Evolutionary conservation across 1,284 basidiomycete species (phyloP).

Genomic region (Trichosporon sp.): DNA sequence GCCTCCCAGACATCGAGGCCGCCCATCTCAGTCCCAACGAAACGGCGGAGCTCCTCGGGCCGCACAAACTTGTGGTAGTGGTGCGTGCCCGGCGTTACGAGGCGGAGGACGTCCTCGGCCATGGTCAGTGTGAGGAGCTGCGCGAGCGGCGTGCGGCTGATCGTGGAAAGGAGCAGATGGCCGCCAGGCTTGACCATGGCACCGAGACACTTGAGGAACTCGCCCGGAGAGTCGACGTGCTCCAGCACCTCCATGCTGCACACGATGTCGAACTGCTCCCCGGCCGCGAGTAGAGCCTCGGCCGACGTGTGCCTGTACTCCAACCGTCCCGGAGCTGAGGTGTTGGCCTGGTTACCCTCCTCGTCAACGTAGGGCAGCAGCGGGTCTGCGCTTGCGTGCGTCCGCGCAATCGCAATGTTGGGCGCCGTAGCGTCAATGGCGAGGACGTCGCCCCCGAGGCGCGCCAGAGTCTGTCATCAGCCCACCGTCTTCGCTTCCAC

Average conservation of each 20-base stretch:
- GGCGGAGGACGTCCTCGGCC: constrained; percentile 79
- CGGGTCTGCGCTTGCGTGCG: constrained; percentile 81
- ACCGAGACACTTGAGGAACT: constrained; percentile 79
- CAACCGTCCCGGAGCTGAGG: constrained; percentile 66
- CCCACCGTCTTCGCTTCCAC: too few species aligned
- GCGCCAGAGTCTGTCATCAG: constrained; percentile 70
- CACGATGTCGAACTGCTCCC: constrained; percentile 79
- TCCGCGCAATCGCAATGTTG: constrained; percentile 82
- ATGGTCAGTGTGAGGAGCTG: constrained; percentile 87
- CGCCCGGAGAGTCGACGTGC: constrained; percentile 88
- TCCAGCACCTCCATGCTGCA: constrained; percentile 98
- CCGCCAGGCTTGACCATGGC: constrained; percentile 89
- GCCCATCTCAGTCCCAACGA: constrained; percentile 68
- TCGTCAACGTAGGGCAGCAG: constrained; percentile 72
- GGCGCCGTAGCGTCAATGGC: constrained; percentile 88
- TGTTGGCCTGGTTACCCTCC: constrained; percentile 84
- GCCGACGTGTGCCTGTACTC: constrained; percentile 77
- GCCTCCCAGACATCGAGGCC: constrained; percentile 52
- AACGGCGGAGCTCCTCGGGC: constrained; percentile 81
- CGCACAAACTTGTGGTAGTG: constrained; percentile 88
- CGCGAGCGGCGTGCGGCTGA: constrained; percentile 87
- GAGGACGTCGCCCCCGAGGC: constrained; percentile 80
- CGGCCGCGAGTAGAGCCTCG: constrained; percentile 66
- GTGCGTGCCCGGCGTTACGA: constrained; percentile 89
- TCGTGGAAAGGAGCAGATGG: constrained; percentile 93